These are phyloP conservation scores for Boletellus sp. DNA, from an alignment of 1,284 basidiomycete genomes.

Conservation along the genomic window DNA sequence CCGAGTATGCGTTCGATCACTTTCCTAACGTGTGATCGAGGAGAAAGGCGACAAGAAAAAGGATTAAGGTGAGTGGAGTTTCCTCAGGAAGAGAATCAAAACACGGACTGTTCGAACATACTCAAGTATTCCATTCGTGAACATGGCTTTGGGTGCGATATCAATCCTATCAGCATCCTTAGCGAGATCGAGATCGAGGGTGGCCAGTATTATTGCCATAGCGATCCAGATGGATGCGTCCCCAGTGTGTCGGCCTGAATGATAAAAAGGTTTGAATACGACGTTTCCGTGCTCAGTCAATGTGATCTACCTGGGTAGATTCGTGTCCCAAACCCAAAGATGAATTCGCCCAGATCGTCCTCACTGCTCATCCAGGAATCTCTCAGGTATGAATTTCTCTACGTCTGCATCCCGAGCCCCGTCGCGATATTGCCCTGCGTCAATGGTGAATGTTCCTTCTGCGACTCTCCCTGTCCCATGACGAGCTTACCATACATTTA, in stretches of 20 bases:
- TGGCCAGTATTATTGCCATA: conserved; percentile 20
- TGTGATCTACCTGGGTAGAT: conserved; percentile 14
- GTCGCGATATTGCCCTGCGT: conserved; percentile 20
- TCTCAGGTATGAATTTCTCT: conserved; percentile 20
- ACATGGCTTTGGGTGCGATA: conserved; percentile 6
- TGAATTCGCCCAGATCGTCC: conserved; percentile 8
- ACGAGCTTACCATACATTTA: conserved; percentile 17
- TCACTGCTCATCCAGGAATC: conserved; percentile 17
- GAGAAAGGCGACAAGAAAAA: not conserved
- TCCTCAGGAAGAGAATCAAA: not conserved
- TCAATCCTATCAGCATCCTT: conserved; percentile 15
- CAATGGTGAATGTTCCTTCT: not conserved
- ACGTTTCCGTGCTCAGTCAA: not conserved
- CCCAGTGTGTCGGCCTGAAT: conserved; percentile 14
- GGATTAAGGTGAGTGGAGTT: not conserved
- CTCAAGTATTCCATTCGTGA: conserved; percentile 5
- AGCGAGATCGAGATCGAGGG: conserved; percentile 7
- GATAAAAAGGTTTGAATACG: not conserved
- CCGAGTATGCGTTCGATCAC: not conserved
- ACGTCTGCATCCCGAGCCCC: conserved; percentile 14
- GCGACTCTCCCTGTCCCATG: no score
- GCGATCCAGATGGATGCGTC: conserved; percentile 20
- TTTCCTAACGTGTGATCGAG: not conserved
- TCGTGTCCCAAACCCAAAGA: conserved; percentile 22
- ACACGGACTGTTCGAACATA: not conserved